Percentiles rank a stretch among this genome's conserved stretches.
Evolutionary conservation across 257 asterid species (phyloP).

Genomic region (Solanum neorickii): DNA sequence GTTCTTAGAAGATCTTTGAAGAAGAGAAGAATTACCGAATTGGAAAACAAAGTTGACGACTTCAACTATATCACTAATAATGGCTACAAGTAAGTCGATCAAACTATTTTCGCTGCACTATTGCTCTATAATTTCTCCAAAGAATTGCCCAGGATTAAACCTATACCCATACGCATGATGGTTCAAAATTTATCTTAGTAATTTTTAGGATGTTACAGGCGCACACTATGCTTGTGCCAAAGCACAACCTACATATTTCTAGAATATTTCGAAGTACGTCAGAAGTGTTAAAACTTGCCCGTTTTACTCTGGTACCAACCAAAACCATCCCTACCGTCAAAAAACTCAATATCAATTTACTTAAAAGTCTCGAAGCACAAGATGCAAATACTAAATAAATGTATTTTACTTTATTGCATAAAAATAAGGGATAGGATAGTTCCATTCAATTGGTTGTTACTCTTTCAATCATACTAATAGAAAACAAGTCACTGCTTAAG

Average conservation of each 20-base stretch:
- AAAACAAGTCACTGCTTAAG: background rate
- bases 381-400: background rate
- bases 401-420: background rate
- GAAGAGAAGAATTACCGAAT: too few species aligned
- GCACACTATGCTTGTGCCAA: background rate
- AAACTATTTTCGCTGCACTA: too few species aligned
- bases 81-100: too few species aligned
- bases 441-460: background rate
- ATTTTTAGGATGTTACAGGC: background rate
- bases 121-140: too few species aligned
- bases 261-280: background rate
- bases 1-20: too few species aligned
- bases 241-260: background rate
- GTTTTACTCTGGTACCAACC: background rate
- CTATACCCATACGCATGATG: background rate
- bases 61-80: too few species aligned
- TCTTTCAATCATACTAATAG: background rate
- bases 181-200: background rate
- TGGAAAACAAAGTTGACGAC: too few species aligned
- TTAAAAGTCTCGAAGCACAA: background rate
- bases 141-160: background rate
- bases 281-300: background rate
- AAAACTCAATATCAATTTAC: background rate
- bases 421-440: background rate
- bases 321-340: background rate